Percentiles rank a stretch among this genome's conserved stretches.
phyloP scores from a whole-genome alignment of 2,329 filamentous ascomycete species.

The Emericellopsis atlantica region DNA sequence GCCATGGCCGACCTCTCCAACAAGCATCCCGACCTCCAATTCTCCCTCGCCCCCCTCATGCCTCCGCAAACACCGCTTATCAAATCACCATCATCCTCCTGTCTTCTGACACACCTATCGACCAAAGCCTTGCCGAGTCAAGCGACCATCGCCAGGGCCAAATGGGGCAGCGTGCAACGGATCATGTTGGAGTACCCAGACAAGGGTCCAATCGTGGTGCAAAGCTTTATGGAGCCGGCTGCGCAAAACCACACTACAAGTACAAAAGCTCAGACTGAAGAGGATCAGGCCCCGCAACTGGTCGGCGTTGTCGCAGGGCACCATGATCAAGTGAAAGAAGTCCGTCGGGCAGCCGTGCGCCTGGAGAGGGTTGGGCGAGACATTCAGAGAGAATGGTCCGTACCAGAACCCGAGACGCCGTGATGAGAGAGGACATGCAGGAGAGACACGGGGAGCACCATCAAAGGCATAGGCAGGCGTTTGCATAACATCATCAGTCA shows the following conservation, averaged over 20 bases:
- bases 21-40: constrained; percentile 39
- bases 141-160: constrained; percentile 37
- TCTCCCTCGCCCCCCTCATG: constrained; percentile 38
- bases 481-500: not conserved
- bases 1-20: constrained; percentile 26
- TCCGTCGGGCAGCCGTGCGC: constrained; percentile 35
- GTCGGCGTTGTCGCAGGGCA: constrained; percentile 38
- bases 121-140: constrained; percentile 39
- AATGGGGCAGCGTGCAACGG: constrained; percentile 39
- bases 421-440: too few relatives aligned
- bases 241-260: constrained; percentile 1
- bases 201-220: constrained; percentile 25
- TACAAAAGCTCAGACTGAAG: not conserved
- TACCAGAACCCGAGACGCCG: too few relatives aligned
- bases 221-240: constrained; percentile 26
- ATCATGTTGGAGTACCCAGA: constrained; percentile 44
- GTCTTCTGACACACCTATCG: constrained; percentile 31
- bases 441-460: not conserved
- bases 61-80: constrained; percentile 34
- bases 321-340: constrained; percentile 33
- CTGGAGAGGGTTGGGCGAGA: constrained; percentile 41
- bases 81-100: constrained; percentile 32
- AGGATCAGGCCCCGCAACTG: constrained; percentile 32
- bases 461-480: not conserved
- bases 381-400: constrained; percentile 40